phyloP scores from a whole-genome alignment of 805 yeast species.

The Wickerhamiella vanderwaltii region DNA sequence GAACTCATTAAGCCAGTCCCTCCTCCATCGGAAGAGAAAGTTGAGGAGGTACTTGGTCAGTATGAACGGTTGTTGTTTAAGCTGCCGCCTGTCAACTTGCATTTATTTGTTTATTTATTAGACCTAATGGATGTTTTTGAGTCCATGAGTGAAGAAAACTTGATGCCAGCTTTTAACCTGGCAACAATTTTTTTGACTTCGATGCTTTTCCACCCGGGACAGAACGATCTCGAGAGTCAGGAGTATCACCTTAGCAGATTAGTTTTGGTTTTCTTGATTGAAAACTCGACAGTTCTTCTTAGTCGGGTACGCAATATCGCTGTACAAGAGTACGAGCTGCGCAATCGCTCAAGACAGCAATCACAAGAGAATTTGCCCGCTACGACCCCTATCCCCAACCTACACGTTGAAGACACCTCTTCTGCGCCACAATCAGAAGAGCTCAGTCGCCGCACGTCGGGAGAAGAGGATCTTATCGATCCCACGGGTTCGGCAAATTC shows the following conservation, averaged over 20 bases:
- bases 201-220: constrained; percentile 77
- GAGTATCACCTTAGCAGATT: constrained; percentile 80
- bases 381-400: background rate
- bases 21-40: constrained; percentile 3
- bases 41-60: constrained; percentile 44
- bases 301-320: constrained; percentile 35
- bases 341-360: constrained; percentile 2
- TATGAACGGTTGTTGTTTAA: constrained; percentile 56
- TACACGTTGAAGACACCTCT: background rate
- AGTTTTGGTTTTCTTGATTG: constrained; percentile 80
- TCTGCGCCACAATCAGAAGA: background rate
- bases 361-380: background rate
- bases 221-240: constrained; percentile 82
- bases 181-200: constrained; percentile 97
- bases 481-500: background rate
- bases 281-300: constrained; percentile 66
- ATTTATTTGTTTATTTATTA: constrained; percentile 70
- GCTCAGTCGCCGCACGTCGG: background rate
- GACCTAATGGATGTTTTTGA: constrained; percentile 81
- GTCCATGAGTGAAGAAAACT: constrained; percentile 58
- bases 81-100: constrained; percentile 69
- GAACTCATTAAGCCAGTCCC: constrained; percentile 8
- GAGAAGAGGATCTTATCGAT: background rate
- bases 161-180: constrained; percentile 85
- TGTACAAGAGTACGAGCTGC: constrained; percentile 24